phyloP scores from a whole-genome alignment of 140 eudicot genomes.

The Ambrosia hybrid region DNA sequence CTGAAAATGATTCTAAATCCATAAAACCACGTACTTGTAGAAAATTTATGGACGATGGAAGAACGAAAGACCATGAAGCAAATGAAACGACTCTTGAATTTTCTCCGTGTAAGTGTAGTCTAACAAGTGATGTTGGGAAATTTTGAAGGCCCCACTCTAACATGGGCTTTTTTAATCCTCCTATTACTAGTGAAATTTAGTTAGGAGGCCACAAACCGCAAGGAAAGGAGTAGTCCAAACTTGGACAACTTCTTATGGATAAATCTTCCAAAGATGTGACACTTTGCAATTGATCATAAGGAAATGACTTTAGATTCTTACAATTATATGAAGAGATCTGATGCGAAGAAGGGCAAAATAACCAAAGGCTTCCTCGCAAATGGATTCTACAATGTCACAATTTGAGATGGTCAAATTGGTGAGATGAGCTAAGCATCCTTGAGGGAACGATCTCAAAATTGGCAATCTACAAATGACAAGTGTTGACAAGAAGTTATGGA shows the following conservation, averaged over 20 bases:
- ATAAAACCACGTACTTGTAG: neutral
- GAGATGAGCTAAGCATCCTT: conserved; percentile 1
- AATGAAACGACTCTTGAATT: conserved; percentile 13
- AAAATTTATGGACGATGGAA: conserved; percentile 12
- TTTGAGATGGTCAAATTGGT: neutral
- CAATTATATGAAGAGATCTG: neutral
- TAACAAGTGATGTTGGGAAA: conserved; percentile 18
- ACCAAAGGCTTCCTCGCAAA: conserved; percentile 3
- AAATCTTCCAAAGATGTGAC: conserved; percentile 4
- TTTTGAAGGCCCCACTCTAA: conserved; percentile 12
- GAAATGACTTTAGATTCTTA: conserved; percentile 21
- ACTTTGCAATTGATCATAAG: conserved; percentile 8
- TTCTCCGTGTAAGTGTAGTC: neutral
- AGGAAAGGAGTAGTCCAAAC: conserved; percentile 13
- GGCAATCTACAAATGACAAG: neutral
- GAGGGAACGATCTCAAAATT: neutral
- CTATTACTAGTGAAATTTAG: neutral
- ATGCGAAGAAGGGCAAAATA: conserved; percentile 3
- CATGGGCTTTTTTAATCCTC: conserved; percentile 11
- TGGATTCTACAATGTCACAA: conserved; percentile 13
- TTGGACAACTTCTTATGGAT: neutral
- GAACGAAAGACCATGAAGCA: conserved; percentile 10
- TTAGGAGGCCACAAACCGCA: conserved; percentile 16
- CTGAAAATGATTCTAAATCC: conserved; percentile 20
- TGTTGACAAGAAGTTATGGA: conserved; percentile 9